Base-by-base conservation (phyloP, 1,284 basidiomycete species). In the Kwoniella shivajii region DNA sequence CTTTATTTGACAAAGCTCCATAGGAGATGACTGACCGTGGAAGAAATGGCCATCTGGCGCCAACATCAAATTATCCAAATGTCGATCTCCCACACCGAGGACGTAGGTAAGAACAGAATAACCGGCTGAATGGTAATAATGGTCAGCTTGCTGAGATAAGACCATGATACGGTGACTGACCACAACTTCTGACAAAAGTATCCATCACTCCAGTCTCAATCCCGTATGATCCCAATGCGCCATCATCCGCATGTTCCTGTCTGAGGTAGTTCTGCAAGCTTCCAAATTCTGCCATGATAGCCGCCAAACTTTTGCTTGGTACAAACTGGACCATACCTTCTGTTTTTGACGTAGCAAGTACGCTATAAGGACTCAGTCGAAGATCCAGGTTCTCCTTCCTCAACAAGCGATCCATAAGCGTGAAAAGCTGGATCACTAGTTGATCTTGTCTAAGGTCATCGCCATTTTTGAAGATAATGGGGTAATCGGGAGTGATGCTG, bases 361-460 rank as follows among this genome's bases (percentile, higher is more conserved):
- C 96, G 60, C 88, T 87, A 71, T 98, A 99, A 4, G 93, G 92
- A 60, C 86, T 94, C 49, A 99, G 79, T 67, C 92, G 90, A 54
- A 99, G 80, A 72, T 99, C 95, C 48, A 99, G 79, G 69, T 98
- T 97, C 78, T 99, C 96, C 77, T 96, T 95, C 44, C 92, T 82
- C 58, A 99, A 79, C 14, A 99, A 79, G 30, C 90, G 84, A 74
- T 99, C 94, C 96, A 99, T 99, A 26, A 99, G 84, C 4, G 92
- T 96, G 77, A 99, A 95, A 9, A 99, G 83, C 75, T 99, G 95
- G 51, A 98, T 90, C 24, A 98, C 94, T 30, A 98, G 85, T 76
- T 98, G 95, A 73, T 98, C 95, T 75, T 99, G 96, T 20, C 95
- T 87, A 82, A 99, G 86, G 73, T 99, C 96, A 73, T 99, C 96